A percentile compares a stretch with the other conserved stretches of the same genome.
These are phyloP conservation scores for Pichia insulana DNA, from an alignment of 805 yeast genomes.

Conservation along the genomic window DNA sequence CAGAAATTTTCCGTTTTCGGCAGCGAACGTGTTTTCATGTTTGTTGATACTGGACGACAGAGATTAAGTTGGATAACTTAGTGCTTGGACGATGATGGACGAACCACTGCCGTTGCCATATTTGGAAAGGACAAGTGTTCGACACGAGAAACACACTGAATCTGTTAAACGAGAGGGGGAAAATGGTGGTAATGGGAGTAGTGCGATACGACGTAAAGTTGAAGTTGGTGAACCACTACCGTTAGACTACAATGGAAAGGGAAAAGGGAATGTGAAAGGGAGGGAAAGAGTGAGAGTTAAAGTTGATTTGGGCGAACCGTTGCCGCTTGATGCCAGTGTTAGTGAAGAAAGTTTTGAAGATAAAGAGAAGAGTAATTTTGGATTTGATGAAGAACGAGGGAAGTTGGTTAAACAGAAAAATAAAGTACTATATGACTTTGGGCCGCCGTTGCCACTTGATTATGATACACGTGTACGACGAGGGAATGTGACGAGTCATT, in stretches of 20 bases:
- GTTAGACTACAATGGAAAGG: conserved; percentile 12
- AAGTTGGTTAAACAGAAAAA: background rate
- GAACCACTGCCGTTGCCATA: background rate
- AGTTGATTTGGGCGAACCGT: background rate
- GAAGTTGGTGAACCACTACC: conserved; percentile 24
- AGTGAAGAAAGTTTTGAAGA: background rate
- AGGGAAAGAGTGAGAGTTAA: background rate
- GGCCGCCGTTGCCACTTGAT: conserved; percentile 4
- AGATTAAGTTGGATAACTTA: no score
- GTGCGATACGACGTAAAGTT: background rate
- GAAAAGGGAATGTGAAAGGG: no score
- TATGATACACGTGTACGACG: background rate
- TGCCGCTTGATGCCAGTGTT: background rate
- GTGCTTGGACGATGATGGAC: background rate
- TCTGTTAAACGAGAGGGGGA: background rate
- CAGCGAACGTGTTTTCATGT: no score
- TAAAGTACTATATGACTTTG: conserved; percentile 3
- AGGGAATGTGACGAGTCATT: background rate
- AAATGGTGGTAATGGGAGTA: background rate
- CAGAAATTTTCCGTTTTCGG: no score
- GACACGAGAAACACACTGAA: background rate
- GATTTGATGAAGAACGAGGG: background rate
- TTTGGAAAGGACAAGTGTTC: background rate
- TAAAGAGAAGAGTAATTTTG: background rate
- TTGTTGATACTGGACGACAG: no score